These are phyloP conservation scores for Suillus paluster DNA, from an alignment of 768 basidiomycete species.

Conservation along the genomic window DNA sequence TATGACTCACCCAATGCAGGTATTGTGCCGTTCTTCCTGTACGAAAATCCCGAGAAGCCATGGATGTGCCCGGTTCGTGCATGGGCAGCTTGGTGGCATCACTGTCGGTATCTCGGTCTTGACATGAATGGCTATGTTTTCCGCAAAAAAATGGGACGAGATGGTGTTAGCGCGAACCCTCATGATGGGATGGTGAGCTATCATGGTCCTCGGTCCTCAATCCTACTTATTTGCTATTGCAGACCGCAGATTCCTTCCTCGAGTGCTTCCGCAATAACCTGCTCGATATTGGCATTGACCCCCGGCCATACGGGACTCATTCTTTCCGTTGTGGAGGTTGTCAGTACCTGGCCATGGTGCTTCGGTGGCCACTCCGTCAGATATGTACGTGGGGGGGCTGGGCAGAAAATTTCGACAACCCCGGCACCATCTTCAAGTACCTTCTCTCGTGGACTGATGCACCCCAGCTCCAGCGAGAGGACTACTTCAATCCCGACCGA, in stretches of 20 bases:
- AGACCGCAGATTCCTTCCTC: conserved; percentile 42
- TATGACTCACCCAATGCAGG: too few relatives aligned
- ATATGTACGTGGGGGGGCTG: conserved; percentile 54
- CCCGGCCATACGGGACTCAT: conserved; percentile 16
- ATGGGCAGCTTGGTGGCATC: neutral
- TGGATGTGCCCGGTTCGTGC: neutral
- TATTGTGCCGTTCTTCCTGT: conserved; percentile 30
- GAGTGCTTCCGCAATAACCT: conserved; percentile 45
- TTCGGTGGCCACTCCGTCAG: conserved; percentile 38
- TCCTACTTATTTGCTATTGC: too few relatives aligned
- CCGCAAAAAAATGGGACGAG: neutral
- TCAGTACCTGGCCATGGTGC: conserved; percentile 31
- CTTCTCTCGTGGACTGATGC: conserved; percentile 33
- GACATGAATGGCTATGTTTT: conserved; percentile 1
- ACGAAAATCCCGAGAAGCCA: conserved; percentile 12
- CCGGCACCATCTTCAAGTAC: conserved; percentile 46
- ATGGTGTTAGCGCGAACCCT: neutral
- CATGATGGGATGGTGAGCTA: conserved; percentile 1
- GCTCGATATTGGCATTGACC: conserved; percentile 42
- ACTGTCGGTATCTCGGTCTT: neutral
- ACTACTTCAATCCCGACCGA: neutral
- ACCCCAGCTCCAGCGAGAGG: conserved; percentile 12
- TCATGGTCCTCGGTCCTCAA: conserved; percentile 13
- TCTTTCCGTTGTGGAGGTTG: conserved; percentile 48
- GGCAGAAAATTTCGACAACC: conserved; percentile 39